Percentiles rank a stretch among this genome's conserved stretches.
phyloP scores from a whole-genome alignment of 2,329 filamentous ascomycete species.

The Phialemonium atrogriseum region DNA sequence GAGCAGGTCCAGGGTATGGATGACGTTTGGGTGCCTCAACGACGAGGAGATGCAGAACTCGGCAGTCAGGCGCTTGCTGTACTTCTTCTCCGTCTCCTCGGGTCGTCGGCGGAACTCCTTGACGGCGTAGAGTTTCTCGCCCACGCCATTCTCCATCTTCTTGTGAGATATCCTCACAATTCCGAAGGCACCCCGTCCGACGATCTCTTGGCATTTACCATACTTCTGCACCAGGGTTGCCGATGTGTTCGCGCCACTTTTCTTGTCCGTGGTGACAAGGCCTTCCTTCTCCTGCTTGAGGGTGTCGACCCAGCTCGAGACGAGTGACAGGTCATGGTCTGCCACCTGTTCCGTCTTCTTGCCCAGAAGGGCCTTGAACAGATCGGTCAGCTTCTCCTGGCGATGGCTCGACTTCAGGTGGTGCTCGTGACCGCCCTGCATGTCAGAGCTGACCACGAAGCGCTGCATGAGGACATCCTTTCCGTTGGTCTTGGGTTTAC shows the following conservation, averaged over 20 bases:
- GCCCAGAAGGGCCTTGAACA: slow-evolving; percentile 80
- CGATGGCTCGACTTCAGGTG: slow-evolving; percentile 81
- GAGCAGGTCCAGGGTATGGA: slow-evolving; percentile 90
- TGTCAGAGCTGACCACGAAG: slow-evolving; percentile 40
- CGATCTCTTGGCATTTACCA: slow-evolving; percentile 95
- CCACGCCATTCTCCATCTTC: slow-evolving; percentile 68
- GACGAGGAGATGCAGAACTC: slow-evolving; percentile 99
- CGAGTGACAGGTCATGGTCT: slow-evolving; percentile 80
- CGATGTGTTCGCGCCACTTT: slow-evolving; percentile 63
- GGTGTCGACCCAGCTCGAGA: slow-evolving; percentile 94
- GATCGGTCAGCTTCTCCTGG: slow-evolving; percentile 89
- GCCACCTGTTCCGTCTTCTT: slow-evolving; percentile 68
- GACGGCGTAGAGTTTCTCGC: slow-evolving; percentile 90
- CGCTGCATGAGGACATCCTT: slow-evolving; percentile 29
- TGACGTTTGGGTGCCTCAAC: slow-evolving; percentile 92
- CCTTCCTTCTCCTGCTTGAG: slow-evolving; percentile 79
- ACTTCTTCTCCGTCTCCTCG: slow-evolving; percentile 93
- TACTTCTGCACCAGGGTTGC: slow-evolving; percentile 90
- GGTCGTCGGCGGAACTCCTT: slow-evolving; percentile 95
- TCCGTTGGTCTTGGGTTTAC: slow-evolving; percentile 26
- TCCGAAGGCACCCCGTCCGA: slow-evolving; percentile 92
- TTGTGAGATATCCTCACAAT: slow-evolving; percentile 98
- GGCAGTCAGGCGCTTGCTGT: slow-evolving; percentile 92
- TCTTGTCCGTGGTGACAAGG: slow-evolving; percentile 67
- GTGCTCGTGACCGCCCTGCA: slow-evolving; percentile 72